Evolutionary conservation across 768 basidiomycete species (phyloP), one percentile per base, ranked within the genome.

Genomic region (Tricholoma sp.): DNA sequence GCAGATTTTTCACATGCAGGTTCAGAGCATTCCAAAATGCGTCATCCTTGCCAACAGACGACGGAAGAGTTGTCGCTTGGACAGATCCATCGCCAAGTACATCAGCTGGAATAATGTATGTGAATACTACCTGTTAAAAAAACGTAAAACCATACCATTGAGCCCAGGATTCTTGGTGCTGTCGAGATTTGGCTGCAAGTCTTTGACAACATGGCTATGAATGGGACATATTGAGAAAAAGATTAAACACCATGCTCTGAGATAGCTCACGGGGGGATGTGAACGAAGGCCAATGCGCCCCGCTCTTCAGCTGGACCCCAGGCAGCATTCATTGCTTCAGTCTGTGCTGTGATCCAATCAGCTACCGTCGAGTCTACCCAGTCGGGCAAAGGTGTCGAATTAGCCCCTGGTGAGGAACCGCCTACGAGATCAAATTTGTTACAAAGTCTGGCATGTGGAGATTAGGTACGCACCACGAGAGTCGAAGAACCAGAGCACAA

Each of bases 401-500:
- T 71, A 0, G 69, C 66, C 41, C 81, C 76, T 4, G 69, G 71
- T 46, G 73, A 76, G 62, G 78, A 70, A 0, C 86, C 87, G 31
- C 84, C 84, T 76, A 70, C 50, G 46, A 7, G 46, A 21, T 8
- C n/a, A 54, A 52, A 11, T 34, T 47, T 19, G 4, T 18, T 21
- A 55, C 21, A 21, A 32, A 22, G 14, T 54, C 16, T 27, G n/a
- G 50, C 41, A 34, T 50, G 32, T n/a, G 14, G 49, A 29, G 29
- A 29, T n/a, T 66, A 12, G 16, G 16, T 31, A 49, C 47, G 27
- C n/a, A 49, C 85, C 84, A 58, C 87, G 76, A 2, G 89, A 89
- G 69, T 90, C 89, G 61, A 91, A 91, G 71, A 88, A 88, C 88
- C 86, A 91, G 4, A 89, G 67, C 49, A 90, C 68, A 9, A 89